These are phyloP conservation scores for Strobilomyces dryophilus DNA, from an alignment of 768 basidiomycete genomes.

Conservation along the genomic window DNA sequence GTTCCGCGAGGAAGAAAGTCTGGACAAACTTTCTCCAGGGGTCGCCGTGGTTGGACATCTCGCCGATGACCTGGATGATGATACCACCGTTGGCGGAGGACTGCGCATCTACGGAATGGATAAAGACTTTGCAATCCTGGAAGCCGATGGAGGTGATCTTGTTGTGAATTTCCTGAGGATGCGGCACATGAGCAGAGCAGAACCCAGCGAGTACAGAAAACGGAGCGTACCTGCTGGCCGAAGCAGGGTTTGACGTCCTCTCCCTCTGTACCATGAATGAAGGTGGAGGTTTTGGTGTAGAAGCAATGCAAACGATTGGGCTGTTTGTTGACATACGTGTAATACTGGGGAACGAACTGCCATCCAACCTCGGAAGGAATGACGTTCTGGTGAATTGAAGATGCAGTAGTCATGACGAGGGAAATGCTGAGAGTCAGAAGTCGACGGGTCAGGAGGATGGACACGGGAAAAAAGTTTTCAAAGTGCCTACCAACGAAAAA, in stretches of 20 bases:
- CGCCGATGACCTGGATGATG: conserved; percentile 98
- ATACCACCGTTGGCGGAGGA: conserved; percentile 93
- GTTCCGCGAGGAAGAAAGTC: conserved; percentile 99
- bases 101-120: conserved; percentile 97
- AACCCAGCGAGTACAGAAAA: conserved; percentile 1
- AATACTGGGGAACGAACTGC: conserved; percentile 99
- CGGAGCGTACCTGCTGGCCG: conserved; percentile 78
- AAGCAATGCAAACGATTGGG: conserved; percentile 97
- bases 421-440: conserved; percentile 24
- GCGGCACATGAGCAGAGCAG: conserved; percentile 2
- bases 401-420: conserved; percentile 38
- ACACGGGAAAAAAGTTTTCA: neutral
- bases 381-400: conserved; percentile 57
- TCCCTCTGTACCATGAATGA: conserved; percentile 96
- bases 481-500: conserved; percentile 23
- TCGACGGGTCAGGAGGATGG: conserved; percentile 1
- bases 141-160: conserved; percentile 94
- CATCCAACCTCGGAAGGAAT: conserved; percentile 95
- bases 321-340: conserved; percentile 98
- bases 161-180: conserved; percentile 86
- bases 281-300: conserved; percentile 97
- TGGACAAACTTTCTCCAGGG: conserved; percentile 99
- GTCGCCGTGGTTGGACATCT: conserved; percentile 91
- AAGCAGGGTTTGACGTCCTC: conserved; percentile 87
- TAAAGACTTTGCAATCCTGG: conserved; percentile 97